phyloP scores from a whole-genome alignment of 495 filamentous ascomycete species.

The Penicillium paradoxum region DNA sequence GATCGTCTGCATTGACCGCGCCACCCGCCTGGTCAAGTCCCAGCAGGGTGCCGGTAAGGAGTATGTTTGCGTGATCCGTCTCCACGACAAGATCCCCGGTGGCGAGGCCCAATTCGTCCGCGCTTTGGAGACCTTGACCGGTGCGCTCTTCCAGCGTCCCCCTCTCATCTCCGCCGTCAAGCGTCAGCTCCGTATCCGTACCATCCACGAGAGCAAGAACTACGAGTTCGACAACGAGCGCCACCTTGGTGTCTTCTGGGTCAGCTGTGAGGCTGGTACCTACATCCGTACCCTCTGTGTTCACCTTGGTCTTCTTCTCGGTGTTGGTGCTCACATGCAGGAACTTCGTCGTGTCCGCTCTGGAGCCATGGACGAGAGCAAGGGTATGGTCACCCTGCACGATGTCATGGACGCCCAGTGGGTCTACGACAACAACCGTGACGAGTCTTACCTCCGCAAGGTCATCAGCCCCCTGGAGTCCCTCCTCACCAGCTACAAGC shows the following conservation, averaged over 20 bases:
- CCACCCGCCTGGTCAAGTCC: constrained; percentile 94
- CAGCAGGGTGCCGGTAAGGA: constrained; percentile 97
- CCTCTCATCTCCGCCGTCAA: constrained; percentile 98
- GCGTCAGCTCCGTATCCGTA: constrained; percentile 93
- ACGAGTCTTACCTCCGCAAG: constrained; percentile 79
- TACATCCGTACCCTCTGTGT: constrained; percentile 98
- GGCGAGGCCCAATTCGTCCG: constrained; percentile 84
- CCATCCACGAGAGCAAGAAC: constrained; percentile 90
- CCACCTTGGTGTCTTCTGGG: constrained; percentile 98
- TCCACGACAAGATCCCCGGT: constrained; percentile 88
- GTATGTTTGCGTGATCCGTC: constrained; percentile 78
- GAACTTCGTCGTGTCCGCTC: constrained; percentile 89
- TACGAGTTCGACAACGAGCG: constrained; percentile 97
- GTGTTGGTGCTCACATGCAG: constrained; percentile 98
- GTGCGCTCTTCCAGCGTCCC: constrained; percentile 94
- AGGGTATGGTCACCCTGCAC: constrained; percentile 86
- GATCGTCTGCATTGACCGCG: constrained; percentile 93
- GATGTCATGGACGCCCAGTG: constrained; percentile 95
- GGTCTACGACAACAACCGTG: constrained; percentile 83
- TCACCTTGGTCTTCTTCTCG: constrained; percentile 85
- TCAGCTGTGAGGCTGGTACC: constrained; percentile 95
- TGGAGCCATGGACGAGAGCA: constrained; percentile 89
- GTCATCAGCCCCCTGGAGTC: constrained; percentile 90
- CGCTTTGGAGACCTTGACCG: constrained; percentile 90
- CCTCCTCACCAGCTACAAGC: constrained; percentile 85